A percentile compares a stretch with the other conserved stretches of the same genome.
Evolutionary conservation across 2,329 filamentous ascomycete species (phyloP).

Genomic region (Mycosphaerelloides madeirae): DNA sequence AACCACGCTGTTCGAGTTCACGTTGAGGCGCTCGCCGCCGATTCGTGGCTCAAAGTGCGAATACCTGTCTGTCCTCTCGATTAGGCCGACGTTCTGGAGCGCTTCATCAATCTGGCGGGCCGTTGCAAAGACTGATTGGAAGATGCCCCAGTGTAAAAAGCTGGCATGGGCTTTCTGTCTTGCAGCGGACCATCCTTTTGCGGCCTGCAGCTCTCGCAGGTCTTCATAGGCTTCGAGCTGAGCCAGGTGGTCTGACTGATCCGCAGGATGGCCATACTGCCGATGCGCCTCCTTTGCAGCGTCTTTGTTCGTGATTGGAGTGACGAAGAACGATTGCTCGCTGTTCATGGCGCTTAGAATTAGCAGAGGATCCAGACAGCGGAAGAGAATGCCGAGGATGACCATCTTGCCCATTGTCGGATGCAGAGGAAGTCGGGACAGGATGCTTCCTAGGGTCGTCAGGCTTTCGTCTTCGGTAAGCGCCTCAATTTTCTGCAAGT

Average conservation of each 20-base stretch:
- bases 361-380: constrained; percentile 49
- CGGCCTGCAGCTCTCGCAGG: constrained; percentile 31
- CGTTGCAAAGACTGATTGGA: constrained; percentile 33
- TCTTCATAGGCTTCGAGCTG: constrained; percentile 42
- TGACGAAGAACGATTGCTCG: constrained; percentile 34
- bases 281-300: constrained; percentile 25
- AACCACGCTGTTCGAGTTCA: constrained; percentile 39
- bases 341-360: constrained; percentile 38
- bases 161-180: constrained; percentile 29
- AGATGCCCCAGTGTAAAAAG: constrained; percentile 35
- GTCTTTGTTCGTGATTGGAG: constrained; percentile 23
- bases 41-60: constrained; percentile 15
- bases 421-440: constrained; percentile 39
- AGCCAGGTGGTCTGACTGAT: constrained; percentile 45
- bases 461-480: constrained; percentile 41
- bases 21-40: constrained; percentile 35
- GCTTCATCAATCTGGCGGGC: constrained; percentile 37
- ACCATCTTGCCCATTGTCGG: constrained; percentile 48
- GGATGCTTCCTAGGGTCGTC: constrained; percentile 44
- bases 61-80: too few relatives aligned
- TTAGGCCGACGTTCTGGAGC: constrained; percentile 33
- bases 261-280: constrained; percentile 31
- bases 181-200: constrained; percentile 30
- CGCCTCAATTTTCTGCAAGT: constrained; percentile 40
- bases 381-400: constrained; percentile 48